A percentile compares a stretch with the other conserved stretches of the same genome.
Conservation (phyloP, 441 rosid genomes). For the Corymbia calophylla region DNA sequence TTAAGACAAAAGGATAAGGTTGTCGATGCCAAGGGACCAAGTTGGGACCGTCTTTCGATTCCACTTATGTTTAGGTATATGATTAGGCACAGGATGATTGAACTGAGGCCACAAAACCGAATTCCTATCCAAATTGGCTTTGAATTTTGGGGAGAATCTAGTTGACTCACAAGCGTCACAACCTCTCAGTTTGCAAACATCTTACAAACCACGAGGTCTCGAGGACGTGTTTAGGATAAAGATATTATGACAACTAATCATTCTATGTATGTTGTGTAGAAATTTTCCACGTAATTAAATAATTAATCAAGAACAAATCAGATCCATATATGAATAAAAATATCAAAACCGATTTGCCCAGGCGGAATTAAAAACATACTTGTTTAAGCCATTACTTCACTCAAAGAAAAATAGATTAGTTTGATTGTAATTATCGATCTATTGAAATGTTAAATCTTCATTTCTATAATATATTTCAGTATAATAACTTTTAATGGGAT, state of each 20-base stretch:
- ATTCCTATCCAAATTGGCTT: not conserved
- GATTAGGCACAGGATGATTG: not conserved
- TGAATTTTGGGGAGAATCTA: not conserved
- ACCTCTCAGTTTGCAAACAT: not conserved
- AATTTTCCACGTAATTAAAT: too few species aligned
- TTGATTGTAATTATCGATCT: too few species aligned
- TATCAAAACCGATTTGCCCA: too few species aligned
- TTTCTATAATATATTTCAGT: too few species aligned
- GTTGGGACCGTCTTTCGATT: not conserved
- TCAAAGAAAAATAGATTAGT: too few species aligned
- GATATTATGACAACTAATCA: not conserved
- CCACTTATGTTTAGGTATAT: not conserved
- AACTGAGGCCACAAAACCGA: not conserved
- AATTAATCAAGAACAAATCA: too few species aligned
- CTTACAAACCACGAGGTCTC: not conserved
- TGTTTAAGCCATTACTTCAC: too few species aligned
- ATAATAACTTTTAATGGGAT: too few species aligned
- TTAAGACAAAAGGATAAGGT: not conserved
- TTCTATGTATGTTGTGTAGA: not conserved
- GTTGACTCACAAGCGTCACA: not conserved
- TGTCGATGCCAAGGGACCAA: not conserved
- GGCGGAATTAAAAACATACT: too few species aligned
- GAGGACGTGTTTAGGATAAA: not conserved
- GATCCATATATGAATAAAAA: too few species aligned
- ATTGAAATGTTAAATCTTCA: too few species aligned